Evolutionary conservation across 768 basidiomycete species (phyloP).

Genomic region (Antrodiella citrinella): DNA sequence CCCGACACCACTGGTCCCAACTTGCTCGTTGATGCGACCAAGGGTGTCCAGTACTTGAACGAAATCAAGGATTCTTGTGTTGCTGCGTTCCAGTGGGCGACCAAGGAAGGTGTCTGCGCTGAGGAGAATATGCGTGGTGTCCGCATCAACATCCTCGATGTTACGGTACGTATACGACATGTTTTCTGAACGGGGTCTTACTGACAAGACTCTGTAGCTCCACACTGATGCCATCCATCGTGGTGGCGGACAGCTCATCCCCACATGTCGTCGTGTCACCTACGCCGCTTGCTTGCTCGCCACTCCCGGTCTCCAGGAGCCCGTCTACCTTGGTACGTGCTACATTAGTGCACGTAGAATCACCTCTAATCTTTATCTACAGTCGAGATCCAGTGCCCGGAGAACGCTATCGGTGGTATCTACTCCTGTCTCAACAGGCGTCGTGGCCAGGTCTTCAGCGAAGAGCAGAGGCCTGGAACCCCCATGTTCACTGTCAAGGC

Average conservation of each 20-base stretch:
- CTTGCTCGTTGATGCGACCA: conserved; percentile 94
- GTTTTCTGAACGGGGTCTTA: not conserved
- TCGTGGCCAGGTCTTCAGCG: conserved; percentile 96
- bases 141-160: conserved; percentile 93
- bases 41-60: conserved; percentile 98
- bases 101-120: conserved; percentile 93
- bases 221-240: conserved; percentile 99
- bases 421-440: conserved; percentile 92
- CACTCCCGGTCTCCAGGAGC: conserved; percentile 88
- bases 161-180: conserved; percentile 73
- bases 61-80: conserved; percentile 99
- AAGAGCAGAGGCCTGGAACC: conserved; percentile 94
- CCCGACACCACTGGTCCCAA: conserved; percentile 97
- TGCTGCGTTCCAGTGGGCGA: conserved; percentile 99
- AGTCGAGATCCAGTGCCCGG: conserved; percentile 99
- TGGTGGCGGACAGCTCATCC: conserved; percentile 98
- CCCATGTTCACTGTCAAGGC: conserved; percentile 99
- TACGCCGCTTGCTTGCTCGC: conserved; percentile 95
- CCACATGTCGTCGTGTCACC: conserved; percentile 90
- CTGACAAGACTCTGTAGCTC: conserved; percentile 39
- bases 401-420: conserved; percentile 95
- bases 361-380: conserved; percentile 10
- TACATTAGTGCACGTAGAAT: not conserved
- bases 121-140: conserved; percentile 99
- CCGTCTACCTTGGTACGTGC: conserved; percentile 75